phyloP scores from a whole-genome alignment of 202 grass and related monocot species.

The Schoenoplectus triqueter region DNA sequence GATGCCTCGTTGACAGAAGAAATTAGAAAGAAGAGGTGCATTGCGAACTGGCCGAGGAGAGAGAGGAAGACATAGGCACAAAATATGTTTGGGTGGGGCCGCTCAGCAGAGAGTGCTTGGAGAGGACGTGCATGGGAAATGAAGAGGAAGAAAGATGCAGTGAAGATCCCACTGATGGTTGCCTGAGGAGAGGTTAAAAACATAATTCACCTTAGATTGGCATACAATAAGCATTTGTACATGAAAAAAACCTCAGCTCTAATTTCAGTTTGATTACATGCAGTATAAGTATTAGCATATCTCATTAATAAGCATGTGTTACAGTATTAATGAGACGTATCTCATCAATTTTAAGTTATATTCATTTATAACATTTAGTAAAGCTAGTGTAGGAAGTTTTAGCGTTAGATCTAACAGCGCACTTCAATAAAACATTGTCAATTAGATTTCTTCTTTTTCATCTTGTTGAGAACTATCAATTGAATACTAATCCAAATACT shows the following conservation, averaged over 20 bases:
- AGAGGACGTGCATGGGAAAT: slow-evolving; percentile 94
- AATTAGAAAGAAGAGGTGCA: slow-evolving; percentile 88
- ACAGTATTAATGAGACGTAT: not conserved
- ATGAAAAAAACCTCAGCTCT: not conserved
- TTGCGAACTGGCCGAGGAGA: slow-evolving; percentile 94
- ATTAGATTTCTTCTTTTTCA: slow-evolving; percentile 6
- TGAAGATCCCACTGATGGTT: slow-evolving; percentile 95
- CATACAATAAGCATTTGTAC: not conserved
- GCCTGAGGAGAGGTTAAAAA: slow-evolving; percentile 49
- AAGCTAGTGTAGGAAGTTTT: slow-evolving; percentile 3
- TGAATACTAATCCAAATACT: not conserved
- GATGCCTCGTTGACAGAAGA: slow-evolving; percentile 82
- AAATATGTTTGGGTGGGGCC: slow-evolving; percentile 75
- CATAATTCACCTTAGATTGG: not conserved
- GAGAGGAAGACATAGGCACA: slow-evolving; percentile 89
- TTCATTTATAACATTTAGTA: not conserved
- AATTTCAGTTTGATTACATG: slow-evolving; percentile 14
- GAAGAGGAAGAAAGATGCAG: slow-evolving; percentile 98
- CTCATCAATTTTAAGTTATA: not conserved
- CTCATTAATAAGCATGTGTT: too few relatives aligned
- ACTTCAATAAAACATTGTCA: not conserved
- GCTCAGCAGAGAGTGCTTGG: slow-evolving; percentile 57
- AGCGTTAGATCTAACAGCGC: not conserved
- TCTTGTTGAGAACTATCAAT: not conserved
- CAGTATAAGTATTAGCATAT: not conserved